A percentile compares a stretch with the other conserved stretches of the same genome.
phyloP scores from a whole-genome alignment of 495 filamentous ascomycete genomes.

The Aspergillus carlsbadensis region DNA sequence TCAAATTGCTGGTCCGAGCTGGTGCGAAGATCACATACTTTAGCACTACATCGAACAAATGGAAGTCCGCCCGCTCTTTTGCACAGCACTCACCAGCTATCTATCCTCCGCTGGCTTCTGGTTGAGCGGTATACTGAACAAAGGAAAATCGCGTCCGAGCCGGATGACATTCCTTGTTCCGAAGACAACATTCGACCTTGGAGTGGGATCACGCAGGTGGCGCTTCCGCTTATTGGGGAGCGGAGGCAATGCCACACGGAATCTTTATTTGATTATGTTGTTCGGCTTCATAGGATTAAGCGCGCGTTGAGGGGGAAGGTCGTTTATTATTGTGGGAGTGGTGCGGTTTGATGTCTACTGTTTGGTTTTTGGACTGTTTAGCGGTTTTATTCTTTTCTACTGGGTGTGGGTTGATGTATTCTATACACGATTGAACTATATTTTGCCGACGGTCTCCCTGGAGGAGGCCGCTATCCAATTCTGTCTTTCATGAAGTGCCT shows the following conservation, averaged over 20 bases:
- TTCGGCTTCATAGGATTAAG: not conserved
- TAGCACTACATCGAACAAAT: not conserved
- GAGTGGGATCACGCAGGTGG: not conserved
- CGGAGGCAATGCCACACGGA: not conserved
- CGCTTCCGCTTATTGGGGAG: not conserved
- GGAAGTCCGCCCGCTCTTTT: not conserved
- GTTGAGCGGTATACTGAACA: not conserved
- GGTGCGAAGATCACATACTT: not conserved
- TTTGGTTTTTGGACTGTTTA: no score
- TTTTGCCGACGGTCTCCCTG: no score
- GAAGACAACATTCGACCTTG: not conserved
- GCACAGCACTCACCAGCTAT: not conserved
- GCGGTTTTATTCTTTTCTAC: no score
- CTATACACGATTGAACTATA: no score
- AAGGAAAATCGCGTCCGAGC: not conserved
- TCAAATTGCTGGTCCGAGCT: not conserved
- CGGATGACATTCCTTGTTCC: no score
- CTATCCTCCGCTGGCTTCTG: not conserved
- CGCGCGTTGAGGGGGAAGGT: not conserved
- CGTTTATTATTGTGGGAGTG: not conserved
- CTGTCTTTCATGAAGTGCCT: no score
- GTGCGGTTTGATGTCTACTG: no score
- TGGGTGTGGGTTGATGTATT: no score
- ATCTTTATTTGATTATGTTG: not conserved
- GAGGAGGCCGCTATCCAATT: no score